A percentile compares a stretch with the other conserved stretches of the same genome.
Conservation (phyloP, 2,329 filamentous ascomycete species). For the Epichloe coenophiala region DNA sequence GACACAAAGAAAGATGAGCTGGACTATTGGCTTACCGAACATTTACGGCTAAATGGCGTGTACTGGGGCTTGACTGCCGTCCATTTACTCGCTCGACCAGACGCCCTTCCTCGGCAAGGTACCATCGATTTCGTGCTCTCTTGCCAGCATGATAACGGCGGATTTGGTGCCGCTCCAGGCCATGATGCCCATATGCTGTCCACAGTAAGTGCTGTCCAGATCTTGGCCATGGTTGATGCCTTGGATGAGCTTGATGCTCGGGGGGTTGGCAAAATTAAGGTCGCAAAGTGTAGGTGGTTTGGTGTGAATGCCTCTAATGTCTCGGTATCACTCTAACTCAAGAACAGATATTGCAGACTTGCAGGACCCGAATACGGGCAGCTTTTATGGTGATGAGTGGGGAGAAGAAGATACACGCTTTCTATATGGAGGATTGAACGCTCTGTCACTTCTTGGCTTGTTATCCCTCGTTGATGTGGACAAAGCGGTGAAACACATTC, state of each 20-base stretch:
- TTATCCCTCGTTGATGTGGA: slow-evolving; percentile 63
- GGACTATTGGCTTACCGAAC: slow-evolving; percentile 96
- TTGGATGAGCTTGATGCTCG: slow-evolving; percentile 67
- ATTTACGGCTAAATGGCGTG: slow-evolving; percentile 84
- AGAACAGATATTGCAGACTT: slow-evolving; percentile 59
- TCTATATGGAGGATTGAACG: slow-evolving; percentile 79
- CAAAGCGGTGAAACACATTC: slow-evolving; percentile 67
- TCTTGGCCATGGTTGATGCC: slow-evolving; percentile 75
- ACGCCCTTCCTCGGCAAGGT: slow-evolving; percentile 66
- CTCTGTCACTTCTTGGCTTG: slow-evolving; percentile 68
- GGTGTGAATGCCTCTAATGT: slow-evolving; percentile 4
- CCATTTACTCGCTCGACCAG: slow-evolving; percentile 67
- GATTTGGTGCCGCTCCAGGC: slow-evolving; percentile 84
- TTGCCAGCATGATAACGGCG: slow-evolving; percentile 80
- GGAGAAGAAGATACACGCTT: slow-evolving; percentile 93
- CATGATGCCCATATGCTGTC: slow-evolving; percentile 96
- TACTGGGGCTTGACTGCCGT: slow-evolving; percentile 93
- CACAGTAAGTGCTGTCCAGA: slow-evolving; percentile 89
- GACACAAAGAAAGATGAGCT: slow-evolving; percentile 88
- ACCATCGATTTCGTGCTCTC: slow-evolving; percentile 89
- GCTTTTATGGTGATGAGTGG: slow-evolving; percentile 91
- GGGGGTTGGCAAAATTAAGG: slow-evolving; percentile 49
- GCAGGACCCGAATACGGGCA: slow-evolving; percentile 70
- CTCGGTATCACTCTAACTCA: slow-evolving; percentile 6
- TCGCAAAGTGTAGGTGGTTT: slow-evolving; percentile 60